A percentile compares a stretch with the other conserved stretches of the same genome.
These are phyloP conservation scores for Saturnispora hagleri DNA, from an alignment of 805 yeast species.

Conservation along the genomic window DNA sequence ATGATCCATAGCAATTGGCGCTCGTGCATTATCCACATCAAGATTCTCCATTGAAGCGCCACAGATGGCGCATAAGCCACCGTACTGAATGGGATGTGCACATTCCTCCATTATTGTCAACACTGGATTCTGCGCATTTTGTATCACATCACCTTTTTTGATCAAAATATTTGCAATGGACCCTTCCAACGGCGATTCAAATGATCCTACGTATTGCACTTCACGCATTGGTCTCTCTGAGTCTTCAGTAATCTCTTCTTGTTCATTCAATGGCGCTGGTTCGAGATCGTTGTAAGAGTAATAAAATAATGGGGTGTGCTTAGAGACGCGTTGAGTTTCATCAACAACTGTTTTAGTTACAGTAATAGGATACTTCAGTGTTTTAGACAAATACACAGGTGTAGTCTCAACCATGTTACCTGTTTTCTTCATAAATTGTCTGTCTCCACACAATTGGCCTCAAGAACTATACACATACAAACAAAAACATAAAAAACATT, in stretches of 20 bases:
- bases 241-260: constrained; percentile 24
- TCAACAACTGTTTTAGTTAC: constrained; percentile 42
- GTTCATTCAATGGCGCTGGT: constrained; percentile 42
- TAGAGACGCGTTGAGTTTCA: constrained; percentile 30
- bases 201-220: constrained; percentile 65
- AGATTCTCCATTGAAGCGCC: constrained; percentile 68
- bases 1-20: constrained; percentile 84
- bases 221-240: constrained; percentile 35
- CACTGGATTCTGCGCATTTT: constrained; percentile 36
- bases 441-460: background rate
- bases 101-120: constrained; percentile 71
- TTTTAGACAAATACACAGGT: constrained; percentile 46
- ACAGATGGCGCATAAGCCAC: constrained; percentile 90
- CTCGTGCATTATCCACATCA: constrained; percentile 65
- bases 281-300: constrained; percentile 63
- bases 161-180: constrained; percentile 42
- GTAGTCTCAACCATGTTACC: constrained; percentile 30
- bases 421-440: background rate
- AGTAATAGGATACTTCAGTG: constrained; percentile 61
- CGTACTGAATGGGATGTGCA: constrained; percentile 85
- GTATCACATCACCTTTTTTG: constrained; percentile 51
- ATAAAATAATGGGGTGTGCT: constrained; percentile 46
- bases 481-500: background rate
- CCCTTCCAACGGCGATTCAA: constrained; percentile 81
- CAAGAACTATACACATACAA: background rate